These are phyloP conservation scores for Tolypocladium ophioglossoides DNA, from an alignment of 2,329 filamentous ascomycete genomes.

Conservation along the genomic window DNA sequence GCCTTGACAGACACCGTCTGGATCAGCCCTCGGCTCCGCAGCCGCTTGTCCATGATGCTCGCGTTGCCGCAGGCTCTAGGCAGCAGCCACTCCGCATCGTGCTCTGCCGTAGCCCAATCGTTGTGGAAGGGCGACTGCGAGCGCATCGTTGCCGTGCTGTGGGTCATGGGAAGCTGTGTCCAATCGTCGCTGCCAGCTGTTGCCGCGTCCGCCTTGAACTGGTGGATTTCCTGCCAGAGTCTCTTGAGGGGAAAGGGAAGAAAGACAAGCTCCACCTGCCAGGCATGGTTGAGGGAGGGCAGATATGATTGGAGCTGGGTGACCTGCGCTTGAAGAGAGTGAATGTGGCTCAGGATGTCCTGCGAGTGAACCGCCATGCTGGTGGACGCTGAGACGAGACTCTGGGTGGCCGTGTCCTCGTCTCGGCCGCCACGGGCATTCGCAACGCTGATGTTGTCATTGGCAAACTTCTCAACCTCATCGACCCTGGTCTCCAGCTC, in stretches of 20 bases:
- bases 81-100: conserved; percentile 50
- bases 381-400: conserved; percentile 35
- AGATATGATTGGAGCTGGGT: conserved; percentile 47
- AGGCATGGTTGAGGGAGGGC: conserved; percentile 54
- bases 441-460: conserved; percentile 33
- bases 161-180: conserved; percentile 42
- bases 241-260: conserved; percentile 55
- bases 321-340: conserved; percentile 38
- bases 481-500: conserved; percentile 57
- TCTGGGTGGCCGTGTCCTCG: conserved; percentile 33
- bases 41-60: conserved; percentile 54
- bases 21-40: conserved; percentile 65
- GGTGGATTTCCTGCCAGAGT: conserved; percentile 39
- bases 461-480: conserved; percentile 44
- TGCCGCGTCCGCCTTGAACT: conserved; percentile 32
- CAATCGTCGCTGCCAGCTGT: conserved; percentile 34
- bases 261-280: conserved; percentile 68
- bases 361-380: conserved; percentile 29
- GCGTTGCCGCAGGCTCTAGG: conserved; percentile 57
- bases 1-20: conserved; percentile 51
- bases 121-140: conserved; percentile 36
- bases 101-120: conserved; percentile 34
- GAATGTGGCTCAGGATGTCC: conserved; percentile 39
- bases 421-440: conserved; percentile 23
- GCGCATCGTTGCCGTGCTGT: conserved; percentile 31